Percentiles rank a stretch among this genome's conserved stretches.
phyloP scores from a whole-genome alignment of 2,329 filamentous ascomycete species.

The Anthostomella pinea region DNA sequence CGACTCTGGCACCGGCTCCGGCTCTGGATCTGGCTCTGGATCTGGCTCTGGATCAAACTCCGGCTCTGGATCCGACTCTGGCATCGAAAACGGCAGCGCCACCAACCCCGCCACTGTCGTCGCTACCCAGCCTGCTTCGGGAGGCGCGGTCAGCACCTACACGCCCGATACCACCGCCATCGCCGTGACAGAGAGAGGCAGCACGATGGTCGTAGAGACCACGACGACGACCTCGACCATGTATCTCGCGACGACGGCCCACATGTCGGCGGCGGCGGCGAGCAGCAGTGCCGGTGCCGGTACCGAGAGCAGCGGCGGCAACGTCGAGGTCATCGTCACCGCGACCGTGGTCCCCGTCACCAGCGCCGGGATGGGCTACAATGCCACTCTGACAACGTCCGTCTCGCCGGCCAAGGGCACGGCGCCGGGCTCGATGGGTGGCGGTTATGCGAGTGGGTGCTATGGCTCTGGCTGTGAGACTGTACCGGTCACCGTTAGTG shows the following conservation, averaged over 20 bases:
- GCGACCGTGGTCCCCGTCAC: conserved; percentile 23
- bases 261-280: conserved; percentile 11
- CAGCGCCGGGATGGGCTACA: conserved; percentile 15
- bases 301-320: conserved; percentile 11
- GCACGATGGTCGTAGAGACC: no score
- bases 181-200: no score
- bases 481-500: conserved; percentile 8
- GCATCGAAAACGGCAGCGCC: conserved; percentile 6
- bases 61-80: conserved; percentile 1
- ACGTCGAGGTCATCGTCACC: conserved; percentile 23
- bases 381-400: conserved; percentile 20
- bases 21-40: neutral
- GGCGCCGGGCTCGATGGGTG: no score
- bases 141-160: no score
- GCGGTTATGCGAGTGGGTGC: no score
- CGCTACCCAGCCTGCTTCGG: no score
- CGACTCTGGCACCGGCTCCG: conserved; percentile 3
- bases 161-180: no score
- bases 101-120: no score
- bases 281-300: conserved; percentile 7
- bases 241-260: conserved; percentile 13
- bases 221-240: conserved; percentile 16
- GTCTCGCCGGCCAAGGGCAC: conserved; percentile 2
- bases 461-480: neutral
- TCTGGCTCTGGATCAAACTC: neutral